Evolutionary conservation across 306 rosid species (phyloP), one percentile per base, ranked within the genome.

Genomic region (Rosa persica): DNA sequence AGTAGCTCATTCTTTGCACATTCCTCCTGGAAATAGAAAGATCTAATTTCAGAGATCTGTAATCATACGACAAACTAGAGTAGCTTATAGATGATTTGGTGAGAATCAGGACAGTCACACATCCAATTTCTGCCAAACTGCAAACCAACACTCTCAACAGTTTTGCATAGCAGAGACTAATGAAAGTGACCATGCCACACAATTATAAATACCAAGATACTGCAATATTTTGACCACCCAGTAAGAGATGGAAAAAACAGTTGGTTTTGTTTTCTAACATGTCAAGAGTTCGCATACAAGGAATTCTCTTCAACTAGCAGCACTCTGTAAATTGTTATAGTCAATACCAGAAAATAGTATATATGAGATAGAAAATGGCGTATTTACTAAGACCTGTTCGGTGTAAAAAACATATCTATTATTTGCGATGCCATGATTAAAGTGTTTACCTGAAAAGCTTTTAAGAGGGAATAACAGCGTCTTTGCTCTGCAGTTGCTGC

Each of bases 401-500:
- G 57, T 6, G 44, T 27, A 12, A 20, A 19, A 57, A 39, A n/a
- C 30, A 17, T 38, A 22, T 6, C 7, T 19, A 7, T 57, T 67
- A 76, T 57, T 36, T n/a, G 66, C 8, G 25, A n/a, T 43, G 40
- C 57, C 78, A 25, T 43, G 64, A 72, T 46, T 22, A 62, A 19
- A 66, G 57, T 69, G 74, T 80, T 76, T 79, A 91, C 98, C 98
- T 92, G 93, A 80, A 91, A 91, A 79, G 88, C 91, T 86, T 92
- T 92, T 83, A 86, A 61, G 87, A 89, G 85, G 46, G 93, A 74
- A 76, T 86, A 92, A 84, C 89, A 87, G 58, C 83, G 96, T 76
- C 89, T 89, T 77, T 89, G 96, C 77, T 86, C 88, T 48, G 96
- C 90, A 13, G 70, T 80, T 52, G 84, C 90, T 72, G 87, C 88